phyloP scores from a whole-genome alignment of 495 filamentous ascomycete genomes.

The Neurospora sp. region DNA sequence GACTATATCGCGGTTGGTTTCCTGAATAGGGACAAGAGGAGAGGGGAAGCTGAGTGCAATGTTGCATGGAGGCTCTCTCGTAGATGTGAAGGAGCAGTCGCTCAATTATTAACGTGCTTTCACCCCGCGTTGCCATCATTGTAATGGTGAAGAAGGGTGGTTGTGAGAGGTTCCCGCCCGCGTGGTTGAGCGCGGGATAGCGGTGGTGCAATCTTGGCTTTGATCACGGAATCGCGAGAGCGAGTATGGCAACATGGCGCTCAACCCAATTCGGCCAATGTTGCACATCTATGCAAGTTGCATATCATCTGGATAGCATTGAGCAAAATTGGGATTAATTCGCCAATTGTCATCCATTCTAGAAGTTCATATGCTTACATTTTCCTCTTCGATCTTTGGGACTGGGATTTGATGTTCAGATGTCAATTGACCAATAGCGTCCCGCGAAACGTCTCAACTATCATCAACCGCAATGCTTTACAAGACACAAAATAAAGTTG shows the following conservation, averaged over 20 bases:
- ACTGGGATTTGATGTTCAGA: background rate
- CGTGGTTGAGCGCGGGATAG: background rate
- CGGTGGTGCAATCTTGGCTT: conserved; percentile 2
- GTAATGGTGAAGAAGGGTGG: background rate
- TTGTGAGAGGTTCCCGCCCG: background rate
- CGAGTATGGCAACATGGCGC: background rate
- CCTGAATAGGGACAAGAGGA: background rate
- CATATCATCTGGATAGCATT: background rate
- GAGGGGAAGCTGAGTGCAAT: background rate
- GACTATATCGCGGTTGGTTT: background rate
- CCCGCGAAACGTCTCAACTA: background rate
- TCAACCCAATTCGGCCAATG: background rate
- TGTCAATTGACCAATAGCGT: background rate
- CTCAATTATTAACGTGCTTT: background rate
- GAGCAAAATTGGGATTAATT: background rate
- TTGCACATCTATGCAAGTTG: background rate
- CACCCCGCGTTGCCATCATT: conserved; percentile 1
- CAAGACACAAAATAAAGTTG: background rate
- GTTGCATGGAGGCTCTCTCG: background rate
- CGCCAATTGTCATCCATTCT: background rate
- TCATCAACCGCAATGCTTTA: background rate
- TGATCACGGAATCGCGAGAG: conserved; percentile 1
- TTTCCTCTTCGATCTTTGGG: background rate
- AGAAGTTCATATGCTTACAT: background rate
- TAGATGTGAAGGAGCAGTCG: background rate